Base-by-base conservation (phyloP, 768 basidiomycete genomes). In the Pholiota molesta region DNA sequence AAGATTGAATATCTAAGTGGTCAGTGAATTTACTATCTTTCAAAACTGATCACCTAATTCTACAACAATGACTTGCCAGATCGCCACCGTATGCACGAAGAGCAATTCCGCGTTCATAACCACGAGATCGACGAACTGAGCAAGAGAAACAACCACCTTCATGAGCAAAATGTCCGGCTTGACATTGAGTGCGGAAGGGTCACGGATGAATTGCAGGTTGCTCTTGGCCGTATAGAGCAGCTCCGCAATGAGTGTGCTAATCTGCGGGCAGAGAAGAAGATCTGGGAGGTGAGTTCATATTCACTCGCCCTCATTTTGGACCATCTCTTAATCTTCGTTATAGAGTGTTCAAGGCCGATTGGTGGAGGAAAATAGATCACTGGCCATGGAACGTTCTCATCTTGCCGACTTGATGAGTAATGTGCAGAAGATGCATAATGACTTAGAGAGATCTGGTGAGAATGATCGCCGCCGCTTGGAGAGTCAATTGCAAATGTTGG, bases 211-310 rank as follows among this genome's bases (percentile, higher is more conserved):
- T 77, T 91, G 10, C 78, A 85, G 21, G 73, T 80, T 7, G 80
- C 86, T 2, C 86, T 84, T 63, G 78, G 83, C 26, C 81, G 83
- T 23, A 76, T 89, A 16, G 94, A 96, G 64, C 88, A 91, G 60
- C 77, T 95, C 40, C 86, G 93, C 10, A 93, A 91, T 66, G 96
- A 98, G 68, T 85, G 82, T 65, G 91, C 92, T 2, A 96, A 93
- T 72, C 83, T 97, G 17, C 87, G 91, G 45, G 95, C 95, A 0
- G 97, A 99, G 82, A 96, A 94, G 79, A 90, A 87, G 69, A 92
- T 96, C 37, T 94, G 91, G 90, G 92, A 94, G 88, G 94, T 92
- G 56, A 33, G 83, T 70, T 1, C 23, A 16, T 6, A 47, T 35
- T 29, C 26, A 35, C n/a, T 39, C 37, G 1, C 29, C 29, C 35